phyloP scores from a whole-genome alignment of 352 stramenopile species.

The Phytophthora sansomeana region DNA sequence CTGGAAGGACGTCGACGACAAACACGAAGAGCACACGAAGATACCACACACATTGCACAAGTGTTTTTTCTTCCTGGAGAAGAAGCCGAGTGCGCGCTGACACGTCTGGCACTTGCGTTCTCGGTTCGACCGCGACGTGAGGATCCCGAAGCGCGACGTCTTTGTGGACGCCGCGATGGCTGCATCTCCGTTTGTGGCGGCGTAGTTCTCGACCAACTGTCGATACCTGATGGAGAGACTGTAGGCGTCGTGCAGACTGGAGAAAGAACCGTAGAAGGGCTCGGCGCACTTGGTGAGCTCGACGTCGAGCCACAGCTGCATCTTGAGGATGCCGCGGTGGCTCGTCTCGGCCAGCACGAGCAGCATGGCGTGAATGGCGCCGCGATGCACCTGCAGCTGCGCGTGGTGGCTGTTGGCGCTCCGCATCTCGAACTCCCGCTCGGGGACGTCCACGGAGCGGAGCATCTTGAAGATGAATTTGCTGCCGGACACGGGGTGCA shows the following conservation, averaged over 20 bases:
- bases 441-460: slow-evolving; percentile 60
- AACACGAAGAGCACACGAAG: slow-evolving; percentile 67
- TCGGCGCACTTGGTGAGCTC: slow-evolving; percentile 62
- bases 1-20: slow-evolving; percentile 69
- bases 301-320: slow-evolving; percentile 78
- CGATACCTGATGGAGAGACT: slow-evolving; percentile 73
- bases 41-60: slow-evolving; percentile 71
- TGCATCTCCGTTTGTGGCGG: slow-evolving; percentile 40
- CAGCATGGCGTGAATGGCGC: slow-evolving; percentile 66
- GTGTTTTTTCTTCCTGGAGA: slow-evolving; percentile 68
- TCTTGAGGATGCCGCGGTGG: slow-evolving; percentile 62
- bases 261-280: slow-evolving; percentile 66
- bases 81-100: slow-evolving; percentile 63
- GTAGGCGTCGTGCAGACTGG: slow-evolving; percentile 72
- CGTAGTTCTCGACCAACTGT: slow-evolving; percentile 60
- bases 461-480: slow-evolving; percentile 75
- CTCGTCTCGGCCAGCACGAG: slow-evolving; percentile 68
- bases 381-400: slow-evolving; percentile 57
- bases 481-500: slow-evolving; percentile 46
- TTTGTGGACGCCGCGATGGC: slow-evolving; percentile 32
- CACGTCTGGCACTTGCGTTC: slow-evolving; percentile 75
- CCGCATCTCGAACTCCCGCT: slow-evolving; percentile 52
- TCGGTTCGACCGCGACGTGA: slow-evolving; percentile 44
- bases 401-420: slow-evolving; percentile 55
- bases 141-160: slow-evolving; percentile 38